Evolutionary conservation across 345 rosid genomes (phyloP), one percentile per base, ranked within the genome.

Genomic region (Diplotaxis tenuifolia): DNA sequence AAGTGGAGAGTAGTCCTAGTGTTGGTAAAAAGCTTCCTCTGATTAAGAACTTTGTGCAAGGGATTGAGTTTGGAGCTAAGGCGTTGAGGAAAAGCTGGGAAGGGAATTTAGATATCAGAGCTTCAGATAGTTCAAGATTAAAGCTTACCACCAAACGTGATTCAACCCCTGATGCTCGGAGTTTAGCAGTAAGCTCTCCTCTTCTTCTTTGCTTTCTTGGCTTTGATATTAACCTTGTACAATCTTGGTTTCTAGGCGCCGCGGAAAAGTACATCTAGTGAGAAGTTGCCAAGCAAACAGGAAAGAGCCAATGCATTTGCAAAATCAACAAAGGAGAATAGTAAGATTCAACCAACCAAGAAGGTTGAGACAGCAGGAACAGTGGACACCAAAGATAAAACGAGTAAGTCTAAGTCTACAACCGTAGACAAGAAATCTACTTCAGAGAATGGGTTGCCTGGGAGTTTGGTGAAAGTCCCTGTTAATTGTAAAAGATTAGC

Each of bases 11-110:
- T 78, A 85, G 88, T 78, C 86, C 89, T 1, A 62, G 22, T n/a
- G 57, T 80, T 0, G 81, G 79, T 14, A 86, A 79, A 80, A 88
- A 83, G 79, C 82, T 80, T 65, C 89, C 91, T 0, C 83, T 83
- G 67, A 81, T 88, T 50, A 86, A 80, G 83, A 85, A 80, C 67
- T 76, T 90, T 45, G 89, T 84, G 53, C 89, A 87, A 28, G 96
- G 96, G 74, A 62, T 90, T 75, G 99, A 87, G 77, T 69, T 83
- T 10, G 98, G 97, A 72, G 90, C 94, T n/a, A 95, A 87, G 80
- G 96, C 94, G 16, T 82, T 92, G 78, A 84, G 99, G 82, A 95
- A 92, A 90, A 95, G 96, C 81, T 95, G 98, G 99, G 98, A 90
- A 85, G 98, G 97, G 71, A 95, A 77, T 75, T 34, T 82, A 45